Percentiles rank a stretch among this genome's conserved stretches.
These are phyloP conservation scores for Malus domestica DNA, from an alignment of 306 rosid genomes.

Conservation along the genomic window DNA sequence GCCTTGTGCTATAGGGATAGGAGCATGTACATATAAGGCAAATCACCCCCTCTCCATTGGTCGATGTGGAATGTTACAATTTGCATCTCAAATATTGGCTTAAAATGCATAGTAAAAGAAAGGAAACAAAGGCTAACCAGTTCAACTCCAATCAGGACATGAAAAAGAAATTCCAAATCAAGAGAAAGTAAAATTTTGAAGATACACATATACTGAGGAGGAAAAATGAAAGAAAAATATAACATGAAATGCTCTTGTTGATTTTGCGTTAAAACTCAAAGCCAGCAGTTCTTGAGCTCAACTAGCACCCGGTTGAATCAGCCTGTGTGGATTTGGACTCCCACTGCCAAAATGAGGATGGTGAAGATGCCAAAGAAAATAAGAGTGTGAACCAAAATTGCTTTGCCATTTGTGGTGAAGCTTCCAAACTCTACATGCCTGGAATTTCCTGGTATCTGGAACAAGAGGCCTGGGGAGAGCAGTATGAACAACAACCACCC, in stretches of 20 bases:
- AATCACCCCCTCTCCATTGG: no score
- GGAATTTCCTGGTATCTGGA: slow-evolving; percentile 44
- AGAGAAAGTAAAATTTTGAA: not conserved
- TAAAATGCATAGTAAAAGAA: no score
- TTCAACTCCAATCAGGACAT: not conserved
- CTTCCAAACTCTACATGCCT: slow-evolving; percentile 37
- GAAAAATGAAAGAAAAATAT: no score
- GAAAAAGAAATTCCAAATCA: not conserved
- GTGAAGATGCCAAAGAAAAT: slow-evolving; percentile 42
- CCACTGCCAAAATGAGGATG: slow-evolving; percentile 42
- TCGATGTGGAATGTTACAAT: no score
- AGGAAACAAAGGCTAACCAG: not conserved
- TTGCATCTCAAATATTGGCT: no score
- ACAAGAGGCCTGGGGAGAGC: slow-evolving; percentile 51
- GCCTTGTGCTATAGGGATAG: no score
- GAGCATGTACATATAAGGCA: no score
- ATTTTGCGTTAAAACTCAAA: not conserved
- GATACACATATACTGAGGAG: no score
- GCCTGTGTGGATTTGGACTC: slow-evolving; percentile 36
- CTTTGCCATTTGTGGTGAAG: slow-evolving; percentile 45
- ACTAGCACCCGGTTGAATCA: not conserved
- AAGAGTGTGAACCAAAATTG: slow-evolving; percentile 40
- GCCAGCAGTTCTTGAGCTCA: not conserved
- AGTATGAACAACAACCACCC: slow-evolving; percentile 43
- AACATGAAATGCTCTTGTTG: not conserved